A percentile compares a stretch with the other conserved stretches of the same genome.
These are phyloP conservation scores for Alternaria consortialis DNA, from an alignment of 2,329 filamentous ascomycete genomes.

Conservation along the genomic window DNA sequence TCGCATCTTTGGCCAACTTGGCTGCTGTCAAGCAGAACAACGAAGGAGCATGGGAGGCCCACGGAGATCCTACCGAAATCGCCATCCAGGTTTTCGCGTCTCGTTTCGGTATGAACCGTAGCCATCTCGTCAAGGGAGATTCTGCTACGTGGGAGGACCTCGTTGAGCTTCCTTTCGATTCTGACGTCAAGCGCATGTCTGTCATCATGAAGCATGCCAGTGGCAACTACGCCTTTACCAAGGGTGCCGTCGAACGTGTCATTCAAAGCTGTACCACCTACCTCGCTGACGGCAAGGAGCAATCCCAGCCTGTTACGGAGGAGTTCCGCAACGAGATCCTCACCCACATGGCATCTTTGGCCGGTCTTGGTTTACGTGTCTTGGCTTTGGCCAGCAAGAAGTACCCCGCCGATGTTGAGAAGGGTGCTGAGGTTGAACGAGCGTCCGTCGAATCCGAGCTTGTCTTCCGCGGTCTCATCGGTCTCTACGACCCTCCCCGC, in stretches of 20 bases:
- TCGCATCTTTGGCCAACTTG: constrained; percentile 59
- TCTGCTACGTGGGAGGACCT: constrained; percentile 50
- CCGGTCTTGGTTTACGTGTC: constrained; percentile 72
- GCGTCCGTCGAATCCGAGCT: constrained; percentile 72
- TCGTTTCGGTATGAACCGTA: constrained; percentile 71
- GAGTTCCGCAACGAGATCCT: constrained; percentile 66
- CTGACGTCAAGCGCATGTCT: constrained; percentile 79
- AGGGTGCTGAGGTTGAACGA: constrained; percentile 62
- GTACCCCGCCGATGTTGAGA: constrained; percentile 51
- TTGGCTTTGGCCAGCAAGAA: constrained; percentile 68
- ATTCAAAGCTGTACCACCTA: constrained; percentile 68
- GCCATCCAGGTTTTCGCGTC: constrained; percentile 78
- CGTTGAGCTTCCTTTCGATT: constrained; percentile 78
- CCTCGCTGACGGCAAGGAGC: constrained; percentile 54
- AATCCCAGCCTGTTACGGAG: constrained; percentile 57
- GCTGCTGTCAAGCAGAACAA: constrained; percentile 60
- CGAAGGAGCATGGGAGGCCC: constrained; percentile 51
- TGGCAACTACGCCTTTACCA: constrained; percentile 62
- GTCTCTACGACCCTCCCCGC: constrained; percentile 86
- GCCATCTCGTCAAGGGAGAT: constrained; percentile 56
- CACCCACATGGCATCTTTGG: constrained; percentile 73
- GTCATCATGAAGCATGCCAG: constrained; percentile 66
- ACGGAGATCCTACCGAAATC: constrained; percentile 68
- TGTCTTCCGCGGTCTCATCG: constrained; percentile 78
- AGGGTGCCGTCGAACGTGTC: constrained; percentile 75